Evolutionary conservation across 768 basidiomycete species (phyloP), one percentile per base, ranked within the genome.

Genomic region (Termitomyces eurrhizus): DNA sequence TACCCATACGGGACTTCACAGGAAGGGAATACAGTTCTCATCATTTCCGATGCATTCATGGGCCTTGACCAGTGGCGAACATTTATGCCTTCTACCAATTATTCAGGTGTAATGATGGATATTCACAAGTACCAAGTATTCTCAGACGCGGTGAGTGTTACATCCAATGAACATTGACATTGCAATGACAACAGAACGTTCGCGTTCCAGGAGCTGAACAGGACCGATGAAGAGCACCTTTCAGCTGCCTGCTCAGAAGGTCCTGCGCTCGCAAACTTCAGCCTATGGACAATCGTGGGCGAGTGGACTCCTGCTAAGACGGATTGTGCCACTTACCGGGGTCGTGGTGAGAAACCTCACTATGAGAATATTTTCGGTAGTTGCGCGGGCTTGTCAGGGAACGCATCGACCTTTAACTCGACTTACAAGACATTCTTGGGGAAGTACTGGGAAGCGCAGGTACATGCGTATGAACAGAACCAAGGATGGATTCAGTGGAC

Each of bases 401-500:
- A 77, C n/a, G 89, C 82, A 3, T 83, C 86, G 2, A 74, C 80
- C 8, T 95, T 94, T 74, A 90, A 86, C 71, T 70, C 82, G 50
- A 78, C 75, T 61, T 94, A 92, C 80, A 94, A 92, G 80, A 82
- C 78, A 0, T 93, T 90, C 81, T 76, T 96, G 37, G 75, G 90
- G 33, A 80, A 89, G 69, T 84, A 79, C 70, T 96, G 88, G 88
- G 92, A 94, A 69, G 92, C 90, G 0, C 94, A 95, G 73, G 84
- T 84, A 12, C 84, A 80, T 53, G 78, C 90, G 1, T 92, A 80
- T 63, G 90, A 92, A 77, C 74, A 75, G 55, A 85, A 77, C 18
- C 35, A 21, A 13, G 90, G 89, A 2, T 92, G 90, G 90, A 71
- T 91, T 26, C 84, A 87, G 70, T 92, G 90, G 91, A 84, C 88